Base-by-base conservation (phyloP, 176 grass and related monocot genomes). In the Secale cereale region DNA sequence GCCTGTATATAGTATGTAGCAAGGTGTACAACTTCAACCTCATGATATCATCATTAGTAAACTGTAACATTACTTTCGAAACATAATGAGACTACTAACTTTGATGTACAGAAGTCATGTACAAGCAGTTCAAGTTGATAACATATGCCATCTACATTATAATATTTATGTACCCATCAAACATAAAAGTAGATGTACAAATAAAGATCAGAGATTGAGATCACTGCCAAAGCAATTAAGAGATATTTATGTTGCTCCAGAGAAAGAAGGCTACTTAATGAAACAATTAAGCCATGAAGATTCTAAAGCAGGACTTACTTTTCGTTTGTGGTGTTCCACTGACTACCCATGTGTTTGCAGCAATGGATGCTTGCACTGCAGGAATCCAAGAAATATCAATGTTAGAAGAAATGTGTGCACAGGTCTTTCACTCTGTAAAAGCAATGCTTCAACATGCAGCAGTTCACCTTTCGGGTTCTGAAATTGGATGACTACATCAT, bases 351-450 rank as follows among this genome's bases (percentile, higher is more conserved):
- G 91, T 93, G 73, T 93, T 96, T 28, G 94, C 94, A 62, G 80
- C 76, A 93, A 96, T 89, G 9, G 91, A 93, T 73, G 91, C 94
- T 96, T 93, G 91, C 61, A 96, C 94, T 96, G 88, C 76, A 87
- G 45, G 36, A 71, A 70, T 2, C 0, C 81, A 46, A 43, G 50
- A 10, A 46, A 27, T 59, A 2, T 9, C 28, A 39, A 4, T 31
- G 56, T 89, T 64, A 92, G 66, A 87, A 78, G 4, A 27, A 30
- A 69, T 0, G 2, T 65, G 19, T 8, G 57, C 15, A 9, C 29
- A 1, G 32, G 33, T 54, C 8, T 17, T 17, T 29, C 14, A 45
- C 16, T 30, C 2, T 48, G 43, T 4, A 30, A 6, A 63, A 27
- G 45, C 54, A 39, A 12, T 20, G n/a, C 22, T 19, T 26, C 8